These are phyloP conservation scores for Xylaria sp. DNA, from an alignment of 2,329 filamentous ascomycete genomes.

Conservation along the genomic window DNA sequence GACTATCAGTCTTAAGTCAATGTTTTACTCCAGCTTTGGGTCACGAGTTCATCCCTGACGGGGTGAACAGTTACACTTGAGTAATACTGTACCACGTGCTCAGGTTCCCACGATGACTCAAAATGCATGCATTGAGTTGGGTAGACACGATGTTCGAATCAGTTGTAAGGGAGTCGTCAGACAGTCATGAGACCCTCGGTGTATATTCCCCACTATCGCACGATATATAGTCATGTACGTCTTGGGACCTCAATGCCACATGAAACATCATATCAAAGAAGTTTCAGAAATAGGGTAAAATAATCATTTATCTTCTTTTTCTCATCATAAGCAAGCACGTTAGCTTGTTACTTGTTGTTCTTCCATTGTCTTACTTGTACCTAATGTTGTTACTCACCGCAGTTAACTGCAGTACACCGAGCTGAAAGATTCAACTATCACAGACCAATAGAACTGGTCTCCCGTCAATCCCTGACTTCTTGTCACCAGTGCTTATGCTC, in stretches of 20 bases:
- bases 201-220: background rate
- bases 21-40: background rate
- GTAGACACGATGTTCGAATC: background rate
- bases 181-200: constrained; percentile 4
- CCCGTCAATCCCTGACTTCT: background rate
- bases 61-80: background rate
- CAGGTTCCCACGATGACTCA: background rate
- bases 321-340: background rate
- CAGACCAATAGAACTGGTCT: background rate
- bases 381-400: background rate
- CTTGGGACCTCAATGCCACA: background rate
- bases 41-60: background rate
- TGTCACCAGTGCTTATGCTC: background rate
- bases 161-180: constrained; percentile 3
- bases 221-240: background rate
- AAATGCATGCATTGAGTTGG: background rate
- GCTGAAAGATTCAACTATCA: background rate
- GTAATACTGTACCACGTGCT: background rate
- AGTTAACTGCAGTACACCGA: background rate
- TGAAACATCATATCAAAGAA: background rate
- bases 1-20: background rate
- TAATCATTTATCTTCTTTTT: background rate
- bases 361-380: background rate
- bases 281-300: constrained; percentile 6
- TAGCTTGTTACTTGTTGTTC: background rate